Conservation (phyloP, 2,329 filamentous ascomycete genomes). For the Allantophomopsis cytisporea region DNA sequence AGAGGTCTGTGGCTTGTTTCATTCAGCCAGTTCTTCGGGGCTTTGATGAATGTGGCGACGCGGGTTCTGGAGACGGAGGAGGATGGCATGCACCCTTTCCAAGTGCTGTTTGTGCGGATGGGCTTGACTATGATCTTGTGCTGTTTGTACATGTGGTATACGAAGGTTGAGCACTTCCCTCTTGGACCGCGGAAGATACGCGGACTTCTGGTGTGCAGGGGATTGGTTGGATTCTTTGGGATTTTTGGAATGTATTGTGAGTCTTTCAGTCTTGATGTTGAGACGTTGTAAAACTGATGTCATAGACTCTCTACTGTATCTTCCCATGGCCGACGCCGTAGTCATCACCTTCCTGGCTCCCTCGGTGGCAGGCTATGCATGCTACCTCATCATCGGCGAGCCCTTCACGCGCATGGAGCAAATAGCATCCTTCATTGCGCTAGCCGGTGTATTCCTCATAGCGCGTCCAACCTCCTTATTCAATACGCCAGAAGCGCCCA, state of each 20-base stretch:
- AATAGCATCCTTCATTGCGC: slow-evolving; percentile 59
- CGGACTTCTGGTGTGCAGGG: slow-evolving; percentile 52
- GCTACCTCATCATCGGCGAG: slow-evolving; percentile 60
- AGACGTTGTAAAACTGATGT: too few relatives aligned
- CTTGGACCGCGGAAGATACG: slow-evolving; percentile 56
- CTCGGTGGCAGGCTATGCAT: slow-evolving; percentile 65
- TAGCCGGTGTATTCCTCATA: slow-evolving; percentile 73
- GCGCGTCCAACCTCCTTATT: slow-evolving; percentile 39
- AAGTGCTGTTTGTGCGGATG: slow-evolving; percentile 75
- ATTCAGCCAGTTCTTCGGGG: slow-evolving; percentile 66
- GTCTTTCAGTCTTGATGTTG: slow-evolving; percentile 1
- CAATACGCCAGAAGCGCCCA: not conserved
- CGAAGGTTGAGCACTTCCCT: slow-evolving; percentile 52
- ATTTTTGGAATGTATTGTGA: slow-evolving; percentile 47
- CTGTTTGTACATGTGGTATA: slow-evolving; percentile 61
- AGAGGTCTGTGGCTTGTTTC: slow-evolving; percentile 63
- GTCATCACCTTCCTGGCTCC: slow-evolving; percentile 83
- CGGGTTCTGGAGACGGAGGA: slow-evolving; percentile 61
- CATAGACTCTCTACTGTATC: slow-evolving; percentile 53
- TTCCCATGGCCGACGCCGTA: slow-evolving; percentile 76
- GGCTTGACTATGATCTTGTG: slow-evolving; percentile 55
- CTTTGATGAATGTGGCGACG: slow-evolving; percentile 74
- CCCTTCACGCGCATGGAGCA: slow-evolving; percentile 69
- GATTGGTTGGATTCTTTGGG: slow-evolving; percentile 61
- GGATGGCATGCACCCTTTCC: slow-evolving; percentile 66